Evolutionary conservation across 345 rosid species (phyloP).

Genomic region (Gossypium australe): DNA sequence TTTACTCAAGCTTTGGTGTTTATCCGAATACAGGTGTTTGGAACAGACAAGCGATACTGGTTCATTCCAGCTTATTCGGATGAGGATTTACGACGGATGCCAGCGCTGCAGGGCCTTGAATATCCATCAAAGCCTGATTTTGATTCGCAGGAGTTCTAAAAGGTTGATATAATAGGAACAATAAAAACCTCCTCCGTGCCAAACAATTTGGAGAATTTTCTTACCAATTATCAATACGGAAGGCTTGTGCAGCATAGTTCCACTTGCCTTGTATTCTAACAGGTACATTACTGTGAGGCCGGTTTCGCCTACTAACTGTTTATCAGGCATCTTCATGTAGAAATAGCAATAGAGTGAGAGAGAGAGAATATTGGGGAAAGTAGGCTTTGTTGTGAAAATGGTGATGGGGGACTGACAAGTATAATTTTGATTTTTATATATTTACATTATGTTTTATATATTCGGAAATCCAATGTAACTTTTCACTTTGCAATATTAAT

Average conservation of each 20-base stretch:
- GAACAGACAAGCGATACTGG: constrained; percentile 76
- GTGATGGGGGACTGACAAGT: constrained; percentile 6
- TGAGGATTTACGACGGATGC: constrained; percentile 77
- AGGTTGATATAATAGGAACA: constrained; percentile 2
- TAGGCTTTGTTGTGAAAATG: constrained; percentile 1
- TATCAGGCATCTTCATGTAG: constrained; percentile 10
- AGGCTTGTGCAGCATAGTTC: constrained; percentile 3
- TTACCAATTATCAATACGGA: constrained; percentile 21
- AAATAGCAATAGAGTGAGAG: constrained; percentile 11
- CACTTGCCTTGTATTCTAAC: constrained; percentile 11
- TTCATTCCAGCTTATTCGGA: constrained; percentile 78
- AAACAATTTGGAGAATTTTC: constrained; percentile 16
- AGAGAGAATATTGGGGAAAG: neutral
- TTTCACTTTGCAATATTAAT: constrained; percentile 6
- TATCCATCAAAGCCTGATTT: constrained; percentile 82
- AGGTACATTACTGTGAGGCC: constrained; percentile 5
- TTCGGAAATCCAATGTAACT: constrained; percentile 13
- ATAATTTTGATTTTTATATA: neutral
- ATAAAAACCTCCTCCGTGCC: constrained; percentile 15
- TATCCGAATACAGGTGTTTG: constrained; percentile 56
- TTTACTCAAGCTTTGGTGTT: neutral
- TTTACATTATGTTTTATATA: constrained; percentile 3
- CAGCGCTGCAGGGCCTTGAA: constrained; percentile 89
- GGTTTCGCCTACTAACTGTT: constrained; percentile 21
- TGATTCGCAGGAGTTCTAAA: constrained; percentile 62